phyloP scores from a whole-genome alignment of 2,329 filamentous ascomycete species.

The Penicillium sp. region DNA sequence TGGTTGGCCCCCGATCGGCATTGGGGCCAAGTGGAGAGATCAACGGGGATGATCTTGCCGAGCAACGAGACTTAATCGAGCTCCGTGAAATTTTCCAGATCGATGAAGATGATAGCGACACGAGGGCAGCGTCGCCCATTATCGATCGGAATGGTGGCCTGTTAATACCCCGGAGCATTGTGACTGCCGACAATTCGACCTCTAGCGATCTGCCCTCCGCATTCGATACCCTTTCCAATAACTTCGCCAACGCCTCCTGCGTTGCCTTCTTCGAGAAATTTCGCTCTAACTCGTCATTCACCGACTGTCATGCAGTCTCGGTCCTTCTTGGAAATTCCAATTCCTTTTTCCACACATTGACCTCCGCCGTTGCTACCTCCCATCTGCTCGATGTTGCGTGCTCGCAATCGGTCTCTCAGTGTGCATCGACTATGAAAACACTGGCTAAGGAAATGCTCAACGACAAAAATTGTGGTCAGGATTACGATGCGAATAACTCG shows the following conservation, averaged over 20 bases:
- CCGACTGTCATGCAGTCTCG: conserved; percentile 79
- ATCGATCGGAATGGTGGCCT: neutral
- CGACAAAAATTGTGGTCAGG: conserved; percentile 68
- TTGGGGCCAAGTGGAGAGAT: conserved; percentile 23
- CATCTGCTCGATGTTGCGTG: conserved; percentile 80
- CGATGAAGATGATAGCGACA: neutral
- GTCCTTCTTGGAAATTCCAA: conserved; percentile 82
- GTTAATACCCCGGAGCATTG: neutral
- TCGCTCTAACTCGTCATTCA: conserved; percentile 67
- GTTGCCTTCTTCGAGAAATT: conserved; percentile 66
- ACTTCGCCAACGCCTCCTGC: conserved; percentile 60
- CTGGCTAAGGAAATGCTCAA: conserved; percentile 69
- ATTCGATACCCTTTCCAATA: conserved; percentile 68
- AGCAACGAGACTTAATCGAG: conserved; percentile 17
- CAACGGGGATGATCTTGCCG: conserved; percentile 21
- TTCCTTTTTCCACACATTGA: conserved; percentile 79
- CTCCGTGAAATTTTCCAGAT: conserved; percentile 2
- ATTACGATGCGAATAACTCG: conserved; percentile 69
- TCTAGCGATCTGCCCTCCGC: conserved; percentile 58
- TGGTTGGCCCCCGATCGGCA: conserved; percentile 19
- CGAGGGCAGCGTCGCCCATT: no score
- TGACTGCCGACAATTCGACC: conserved; percentile 11
- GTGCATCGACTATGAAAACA: conserved; percentile 65
- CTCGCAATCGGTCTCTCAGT: conserved; percentile 65
- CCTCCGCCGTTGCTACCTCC: conserved; percentile 71